Conservation (phyloP, 495 filamentous ascomycete genomes). For the Neurospora sp. region DNA sequence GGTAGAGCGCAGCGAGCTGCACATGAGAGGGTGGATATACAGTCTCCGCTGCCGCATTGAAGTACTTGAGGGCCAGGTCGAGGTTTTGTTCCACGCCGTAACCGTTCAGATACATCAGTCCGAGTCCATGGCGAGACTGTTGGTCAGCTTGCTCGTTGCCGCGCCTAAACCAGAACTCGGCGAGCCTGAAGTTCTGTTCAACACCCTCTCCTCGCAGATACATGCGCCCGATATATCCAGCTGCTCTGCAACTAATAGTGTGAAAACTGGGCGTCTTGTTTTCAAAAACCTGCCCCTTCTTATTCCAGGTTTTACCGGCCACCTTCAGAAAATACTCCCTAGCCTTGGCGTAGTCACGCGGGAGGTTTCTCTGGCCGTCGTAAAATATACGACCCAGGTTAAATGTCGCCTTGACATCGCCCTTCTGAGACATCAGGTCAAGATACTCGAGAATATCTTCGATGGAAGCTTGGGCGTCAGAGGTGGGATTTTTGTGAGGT, state of each 20-base stretch:
- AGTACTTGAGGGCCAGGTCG: slow-evolving; percentile 63
- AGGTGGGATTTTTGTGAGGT: slow-evolving; percentile 54
- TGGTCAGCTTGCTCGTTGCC: slow-evolving; percentile 72
- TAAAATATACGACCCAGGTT: slow-evolving; percentile 83
- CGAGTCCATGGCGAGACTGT: slow-evolving; percentile 77
- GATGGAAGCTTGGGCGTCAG: slow-evolving; percentile 68
- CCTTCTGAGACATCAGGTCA: slow-evolving; percentile 87
- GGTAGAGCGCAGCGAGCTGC: slow-evolving; percentile 70
- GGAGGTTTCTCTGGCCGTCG: slow-evolving; percentile 69
- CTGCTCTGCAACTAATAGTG: slow-evolving; percentile 78
- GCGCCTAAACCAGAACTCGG: slow-evolving; percentile 76
- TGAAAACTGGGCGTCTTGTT: slow-evolving; percentile 50
- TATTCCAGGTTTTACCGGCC: slow-evolving; percentile 72
- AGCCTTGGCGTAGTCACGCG: slow-evolving; percentile 61
- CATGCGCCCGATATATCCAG: slow-evolving; percentile 88
- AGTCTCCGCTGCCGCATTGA: slow-evolving; percentile 74
- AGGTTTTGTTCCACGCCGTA: slow-evolving; percentile 69
- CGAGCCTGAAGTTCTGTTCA: slow-evolving; percentile 64
- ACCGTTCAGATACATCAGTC: slow-evolving; percentile 79
- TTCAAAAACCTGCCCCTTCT: slow-evolving; percentile 40
- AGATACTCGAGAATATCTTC: slow-evolving; percentile 94
- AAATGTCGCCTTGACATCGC: slow-evolving; percentile 85
- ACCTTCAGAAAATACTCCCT: slow-evolving; percentile 77
- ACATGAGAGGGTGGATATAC: slow-evolving; percentile 78
- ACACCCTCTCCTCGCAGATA: slow-evolving; percentile 87